A percentile compares a stretch with the other conserved stretches of the same genome.
These are phyloP conservation scores for Peribolospora baueri DNA, from an alignment of 768 basidiomycete species.

Conservation along the genomic window DNA sequence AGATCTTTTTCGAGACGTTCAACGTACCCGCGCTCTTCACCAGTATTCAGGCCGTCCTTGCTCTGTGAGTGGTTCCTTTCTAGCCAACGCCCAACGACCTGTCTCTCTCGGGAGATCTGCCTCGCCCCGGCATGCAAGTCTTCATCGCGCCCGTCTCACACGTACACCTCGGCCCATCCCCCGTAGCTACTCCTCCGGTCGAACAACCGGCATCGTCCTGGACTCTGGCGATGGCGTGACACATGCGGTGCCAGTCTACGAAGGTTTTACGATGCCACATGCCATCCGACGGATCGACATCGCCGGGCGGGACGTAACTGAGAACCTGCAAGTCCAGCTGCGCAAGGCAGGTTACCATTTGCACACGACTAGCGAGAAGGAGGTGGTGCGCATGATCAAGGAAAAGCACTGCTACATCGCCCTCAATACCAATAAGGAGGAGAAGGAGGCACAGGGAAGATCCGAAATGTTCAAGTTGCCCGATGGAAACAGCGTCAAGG, in stretches of 20 bases:
- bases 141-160: not conserved
- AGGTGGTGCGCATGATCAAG: constrained; percentile 90
- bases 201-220: constrained; percentile 95
- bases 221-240: constrained; percentile 98
- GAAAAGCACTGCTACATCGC: constrained; percentile 96
- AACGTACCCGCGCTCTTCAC: constrained; percentile 94
- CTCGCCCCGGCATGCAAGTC: not conserved
- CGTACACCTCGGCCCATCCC: not conserved
- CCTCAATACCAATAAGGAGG: constrained; percentile 74
- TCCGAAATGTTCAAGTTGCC: constrained; percentile 76
- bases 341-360: constrained; percentile 86
- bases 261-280: constrained; percentile 97
- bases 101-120: not conserved
- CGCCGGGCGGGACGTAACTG: constrained; percentile 94
- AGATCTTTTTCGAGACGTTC: constrained; percentile 99
- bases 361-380: constrained; percentile 88
- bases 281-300: constrained; percentile 89
- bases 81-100: not conserved
- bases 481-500: constrained; percentile 81
- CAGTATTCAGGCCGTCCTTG: constrained; percentile 88
- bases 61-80: constrained; percentile 38
- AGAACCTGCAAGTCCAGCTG: constrained; percentile 76
- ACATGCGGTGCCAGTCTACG: constrained; percentile 93
- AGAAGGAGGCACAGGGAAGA: constrained; percentile 57
- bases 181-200: constrained; percentile 78